Conservation (phyloP, 2,329 filamentous ascomycete genomes). For the Lachnellula cervina region DNA sequence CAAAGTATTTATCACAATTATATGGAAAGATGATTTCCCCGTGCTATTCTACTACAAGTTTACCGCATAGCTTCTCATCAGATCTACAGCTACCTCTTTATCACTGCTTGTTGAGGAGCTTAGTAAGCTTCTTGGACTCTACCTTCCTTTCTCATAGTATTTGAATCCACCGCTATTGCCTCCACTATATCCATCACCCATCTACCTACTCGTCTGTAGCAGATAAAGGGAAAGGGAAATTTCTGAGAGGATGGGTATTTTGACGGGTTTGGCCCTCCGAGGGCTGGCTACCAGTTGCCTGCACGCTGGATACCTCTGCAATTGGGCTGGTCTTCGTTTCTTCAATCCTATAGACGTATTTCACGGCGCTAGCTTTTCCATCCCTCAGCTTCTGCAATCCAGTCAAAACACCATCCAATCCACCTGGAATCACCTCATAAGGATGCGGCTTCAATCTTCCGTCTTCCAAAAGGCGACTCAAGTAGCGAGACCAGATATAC, state of each 20-base stretch:
- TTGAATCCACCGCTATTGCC: too few species aligned
- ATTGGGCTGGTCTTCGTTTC: constrained; percentile 1
- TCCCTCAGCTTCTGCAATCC: constrained; percentile 51
- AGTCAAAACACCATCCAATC: constrained; percentile 40
- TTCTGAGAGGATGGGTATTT: neutral
- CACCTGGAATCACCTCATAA: constrained; percentile 44
- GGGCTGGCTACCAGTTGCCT: neutral
- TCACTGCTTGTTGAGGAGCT: too few species aligned
- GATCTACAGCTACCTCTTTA: too few species aligned
- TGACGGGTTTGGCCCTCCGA: too few species aligned
- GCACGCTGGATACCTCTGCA: neutral
- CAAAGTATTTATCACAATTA: too few species aligned
- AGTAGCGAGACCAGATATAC: constrained; percentile 7
- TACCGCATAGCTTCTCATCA: too few species aligned
- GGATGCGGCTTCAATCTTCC: constrained; percentile 46
- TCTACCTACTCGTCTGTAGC: too few species aligned
- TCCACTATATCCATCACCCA: too few species aligned
- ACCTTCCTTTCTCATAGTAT: too few species aligned
- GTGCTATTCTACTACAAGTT: too few species aligned
- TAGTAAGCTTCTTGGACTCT: too few species aligned
- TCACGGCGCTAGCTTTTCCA: constrained; percentile 56
- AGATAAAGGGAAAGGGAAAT: neutral
- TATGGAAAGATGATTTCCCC: too few species aligned
- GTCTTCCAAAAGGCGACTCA: constrained; percentile 38
- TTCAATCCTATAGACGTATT: constrained; percentile 49